Evolutionary conservation across 2,329 filamentous ascomycete genomes (phyloP), one percentile per base, ranked within the genome.

Genomic region (Aspergillus pseudoviridinutans): DNA sequence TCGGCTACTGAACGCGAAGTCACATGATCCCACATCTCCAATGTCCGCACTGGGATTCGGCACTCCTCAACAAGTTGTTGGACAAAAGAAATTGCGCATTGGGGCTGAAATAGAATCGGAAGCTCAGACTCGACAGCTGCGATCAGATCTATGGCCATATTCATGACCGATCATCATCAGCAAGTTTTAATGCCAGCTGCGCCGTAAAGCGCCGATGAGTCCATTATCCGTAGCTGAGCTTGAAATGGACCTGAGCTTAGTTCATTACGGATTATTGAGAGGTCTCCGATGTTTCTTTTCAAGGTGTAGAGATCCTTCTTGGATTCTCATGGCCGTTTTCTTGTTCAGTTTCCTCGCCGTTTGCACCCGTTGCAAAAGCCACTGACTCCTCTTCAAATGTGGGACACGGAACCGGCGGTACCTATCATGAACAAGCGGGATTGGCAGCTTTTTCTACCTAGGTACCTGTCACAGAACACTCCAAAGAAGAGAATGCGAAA

Each of bases 391-490:
- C 58, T 54, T 52, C 58, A 14, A 61, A 56, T 65, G 65, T 68
- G 66, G 66, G 66, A 66, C 66, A 62, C 66, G 67, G 68, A 69
- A 67, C 64, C 61, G 67, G 68, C 68, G 68, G 68, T 70, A 64
- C 64, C 66, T 65, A 69, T 64, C 61, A 68, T 64, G 57, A 61
- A 58, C 51, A 60, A 56, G 58, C 61, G 62, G 58, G 59, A 57
- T 59, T 59, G 56, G 58, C 56, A 50, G 51, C 50, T 54, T 53
- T 25, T 10, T 44, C 50, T 53, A 53, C 47, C 56, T 58, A 56
- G 52, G 47, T 49, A 50, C 17, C n/a, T 44, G 46, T 25, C 44
- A 50, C 50, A 14, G 52, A 17, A 49, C 22, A 53, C 57, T 61
- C 56, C 55, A 56, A 55, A 53, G 54, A 27, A 49, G 56, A 49